phyloP scores from a whole-genome alignment of 768 basidiomycete genomes.

The Lentinula sp. region DNA sequence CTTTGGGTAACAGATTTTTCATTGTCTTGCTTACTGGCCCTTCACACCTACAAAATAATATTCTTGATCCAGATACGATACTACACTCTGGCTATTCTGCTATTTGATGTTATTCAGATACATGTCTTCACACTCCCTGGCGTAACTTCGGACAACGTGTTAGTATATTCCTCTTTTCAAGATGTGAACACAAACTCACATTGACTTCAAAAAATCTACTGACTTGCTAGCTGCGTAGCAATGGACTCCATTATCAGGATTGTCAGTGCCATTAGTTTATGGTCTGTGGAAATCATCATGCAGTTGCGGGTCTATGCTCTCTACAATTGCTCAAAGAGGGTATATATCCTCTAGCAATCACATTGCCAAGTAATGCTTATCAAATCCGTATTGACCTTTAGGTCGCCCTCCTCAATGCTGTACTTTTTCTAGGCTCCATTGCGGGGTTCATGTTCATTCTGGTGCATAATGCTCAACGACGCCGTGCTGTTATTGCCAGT shows the following conservation, averaged over 20 bases:
- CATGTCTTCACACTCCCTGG: constrained; percentile 36
- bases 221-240: constrained; percentile 29
- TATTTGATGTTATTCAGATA: constrained; percentile 40
- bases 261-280: constrained; percentile 37
- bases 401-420: constrained; percentile 32
- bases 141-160: constrained; percentile 29
- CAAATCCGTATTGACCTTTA: constrained; percentile 1
- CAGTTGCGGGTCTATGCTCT: constrained; percentile 40
- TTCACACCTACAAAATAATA: no score
- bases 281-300: constrained; percentile 47
- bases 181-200: not conserved
- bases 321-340: constrained; percentile 32
- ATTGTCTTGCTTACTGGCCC: not conserved
- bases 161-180: constrained; percentile 8
- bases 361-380: no score
- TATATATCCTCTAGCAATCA: constrained; percentile 7
- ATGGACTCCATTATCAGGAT: constrained; percentile 39
- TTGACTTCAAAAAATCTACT: not conserved
- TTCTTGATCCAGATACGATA: constrained; percentile 19
- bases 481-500: constrained; percentile 27
- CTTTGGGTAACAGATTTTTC: constrained; percentile 26
- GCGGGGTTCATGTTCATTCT: constrained; percentile 35
- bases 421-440: constrained; percentile 35
- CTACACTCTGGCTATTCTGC: constrained; percentile 36
- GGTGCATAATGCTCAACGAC: constrained; percentile 26